These are phyloP conservation scores for Globisporangium ultimum DNA, from an alignment of 352 stramenopile genomes.

Conservation along the genomic window DNA sequence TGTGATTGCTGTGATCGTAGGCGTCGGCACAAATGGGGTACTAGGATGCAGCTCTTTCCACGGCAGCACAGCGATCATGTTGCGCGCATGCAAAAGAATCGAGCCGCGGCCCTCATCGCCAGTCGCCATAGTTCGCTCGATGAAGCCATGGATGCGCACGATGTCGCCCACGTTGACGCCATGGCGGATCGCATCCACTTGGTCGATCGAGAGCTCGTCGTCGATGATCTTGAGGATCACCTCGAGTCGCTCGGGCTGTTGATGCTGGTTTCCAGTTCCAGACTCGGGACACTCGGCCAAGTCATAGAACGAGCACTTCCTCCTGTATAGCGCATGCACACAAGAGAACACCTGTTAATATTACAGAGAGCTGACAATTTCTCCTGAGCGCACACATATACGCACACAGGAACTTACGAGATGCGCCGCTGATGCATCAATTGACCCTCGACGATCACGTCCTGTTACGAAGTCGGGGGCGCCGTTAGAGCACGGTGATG, in stretches of 20 bases:
- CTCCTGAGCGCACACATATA: not conserved
- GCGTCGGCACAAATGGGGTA: conserved; percentile 56
- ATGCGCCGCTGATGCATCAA: conserved; percentile 75
- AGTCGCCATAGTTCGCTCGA: conserved; percentile 28
- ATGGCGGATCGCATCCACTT: conserved; percentile 63
- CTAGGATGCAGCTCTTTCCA: conserved; percentile 59
- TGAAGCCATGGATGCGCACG: conserved; percentile 53
- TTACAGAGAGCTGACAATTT: not conserved
- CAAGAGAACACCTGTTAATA: conserved; percentile 20
- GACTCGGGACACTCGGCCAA: conserved; percentile 22
- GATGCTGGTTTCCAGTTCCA: not conserved
- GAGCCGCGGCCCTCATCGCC: not conserved
- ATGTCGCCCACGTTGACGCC: conserved; percentile 65
- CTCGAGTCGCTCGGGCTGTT: conserved; percentile 40
- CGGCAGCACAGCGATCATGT: conserved; percentile 29
- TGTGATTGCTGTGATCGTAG: conserved; percentile 27
- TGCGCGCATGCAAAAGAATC: conserved; percentile 44
- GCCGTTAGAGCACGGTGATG: not conserved
- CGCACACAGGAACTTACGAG: conserved; percentile 31
- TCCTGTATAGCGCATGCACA: too few relatives aligned
- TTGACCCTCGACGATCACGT: conserved; percentile 62
- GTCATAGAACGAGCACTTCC: conserved; percentile 78
- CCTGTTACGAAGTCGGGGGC: conserved; percentile 12
- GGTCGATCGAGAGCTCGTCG: conserved; percentile 51
- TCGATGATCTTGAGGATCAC: conserved; percentile 80